Base-by-base conservation (phyloP, 2,329 filamentous ascomycete genomes). In the Pestalotiopsis sp. region DNA sequence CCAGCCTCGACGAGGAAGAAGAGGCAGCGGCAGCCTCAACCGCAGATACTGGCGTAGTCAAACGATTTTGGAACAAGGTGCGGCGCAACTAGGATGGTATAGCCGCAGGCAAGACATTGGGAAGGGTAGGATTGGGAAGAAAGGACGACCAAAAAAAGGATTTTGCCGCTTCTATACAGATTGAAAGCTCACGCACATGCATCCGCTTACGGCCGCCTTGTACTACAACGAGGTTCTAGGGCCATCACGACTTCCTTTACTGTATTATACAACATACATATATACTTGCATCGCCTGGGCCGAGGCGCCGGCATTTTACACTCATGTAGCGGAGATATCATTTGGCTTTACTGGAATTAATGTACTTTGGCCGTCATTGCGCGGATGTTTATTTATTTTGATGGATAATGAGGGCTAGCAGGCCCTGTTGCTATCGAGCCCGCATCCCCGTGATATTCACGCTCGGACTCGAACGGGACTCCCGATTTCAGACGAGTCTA, bases 51-150 rank as follows among this genome's bases (percentile, higher is more conserved):
- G 84, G 86, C 4, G 83, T 88, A 2, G 85, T 91, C 75, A 91
- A 88, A 80, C 85, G 88, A 65, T 83, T 92, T 67, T 92, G 90
- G 89, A 88, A 91, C 71, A 85, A 84, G 69, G 87, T 91, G 52
- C 82, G 86, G 67, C 83, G 87, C 68, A 76, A 59, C 25, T 76
- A 72, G 68, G 23, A 57, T 49, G 41, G 9, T 13, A 20, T 11
- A n/a, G 14, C 17, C 45, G 17, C 17, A 9, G 20, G 45, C 41
- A n/a, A 20, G 45, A 23, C 14, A n/a, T 9, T n/a, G 45, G n/a
- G 45, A 52, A n/a, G 45, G 12, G 14, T 14, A 12, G 41, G 41
- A 31, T 31, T 7, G 6, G 41, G 7, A 52, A 52, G 14, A 9
- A n/a, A 52, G 45, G 45, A 52, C 7, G 20, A 52, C 45, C 17